Base-by-base conservation (phyloP, 2,329 filamentous ascomycete species). In the Monilinia aucupariae region DNA sequence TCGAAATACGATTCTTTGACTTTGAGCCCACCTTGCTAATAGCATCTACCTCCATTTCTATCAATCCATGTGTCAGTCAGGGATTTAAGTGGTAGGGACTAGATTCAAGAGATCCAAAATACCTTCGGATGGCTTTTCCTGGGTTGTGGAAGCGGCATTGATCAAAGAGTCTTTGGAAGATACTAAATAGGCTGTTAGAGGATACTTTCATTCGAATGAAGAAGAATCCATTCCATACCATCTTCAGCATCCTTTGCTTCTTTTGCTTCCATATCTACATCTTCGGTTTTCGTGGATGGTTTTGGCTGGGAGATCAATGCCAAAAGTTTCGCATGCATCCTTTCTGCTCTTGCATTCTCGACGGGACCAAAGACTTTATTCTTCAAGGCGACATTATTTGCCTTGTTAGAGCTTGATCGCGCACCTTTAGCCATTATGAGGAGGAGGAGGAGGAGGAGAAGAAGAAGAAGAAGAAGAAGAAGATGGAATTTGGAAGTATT, bases 271-370 rank as follows among this genome's bases (percentile, higher is more conserved):
- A 84, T 81, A 62, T 78, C 78, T 68, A 81, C 76, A 67, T 84
- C 75, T 54, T 73, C 71, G 49, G 81, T 78, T 69, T 81, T 79
- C 50, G 79, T 75, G 62, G 76, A 75, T 56, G 89, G 86, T 75
- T 89, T 91, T 65, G 90, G 87, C 73, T 92, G 86, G 63, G 87
- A 82, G 53, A 89, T 89, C 70, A 96, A 76, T 74, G 92, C 91
- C 72, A 92, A 81, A 65, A 97, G 81, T 78, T 94, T 96, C 65
- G 90, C 89, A 47, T 91, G 91, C 43, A 97, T 84, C 68, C 93
- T 87, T 76, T 92, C 88, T 60, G 87, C 88, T 70, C 93, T 85
- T 52, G 89, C 92, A 71, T 82, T 79, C 75, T 93, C 91, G 62
- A 87, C 86, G 20, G 93, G 93, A 1, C 88, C 90, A 77, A 96